Evolutionary conservation across 2,329 filamentous ascomycete species (phyloP), one percentile per base, ranked within the genome.

Genomic region (Leptosphaerulina australis): DNA sequence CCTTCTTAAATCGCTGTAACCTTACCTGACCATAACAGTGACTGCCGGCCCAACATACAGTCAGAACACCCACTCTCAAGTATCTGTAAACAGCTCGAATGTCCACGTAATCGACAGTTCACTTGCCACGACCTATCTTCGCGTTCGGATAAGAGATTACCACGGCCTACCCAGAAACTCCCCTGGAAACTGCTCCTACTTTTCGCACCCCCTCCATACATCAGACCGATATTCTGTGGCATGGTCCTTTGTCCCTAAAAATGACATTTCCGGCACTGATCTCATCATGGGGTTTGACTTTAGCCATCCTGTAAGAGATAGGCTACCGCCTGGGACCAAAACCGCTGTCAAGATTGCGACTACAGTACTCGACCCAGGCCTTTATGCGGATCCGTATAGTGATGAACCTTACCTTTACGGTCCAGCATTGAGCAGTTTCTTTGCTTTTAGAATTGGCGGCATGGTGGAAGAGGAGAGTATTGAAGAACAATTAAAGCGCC

Each of bases 401-500:
- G 69, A 73, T 33, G 62, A 69, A 34, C 71, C 71, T 0, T 74
- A 70, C 45, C 48, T 73, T 1, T 74, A 73, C 22, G 71, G 68
- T 2, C 70, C 71, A 5, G 69, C 63, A n/a, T 47, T 73, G 15
- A 68, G 64, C 10, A 67, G 67, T 14, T 67, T 69, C 43, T 73
- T 72, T 30, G 54, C 64, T 3, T 62, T 73, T 11, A 50, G 63
- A 3, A 61, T 73, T 5, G 70, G 71, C 9, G 68, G 64, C n/a
- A 50, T 46, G n/a, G 45, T 40, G 1, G 45, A 53, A 2, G 47
- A 65, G 6, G 44, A 58, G 0, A 28, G 58, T 11, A 55, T 50
- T 5, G 55, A 64, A 7, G 45, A 65, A n/a, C 68, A 72, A 31
- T 33, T 72, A 7, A 40, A 55, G 28, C 49, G 25, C 1, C 41